Conservation (phyloP, 2,329 filamentous ascomycete species). For the Fusarium domesticum region DNA sequence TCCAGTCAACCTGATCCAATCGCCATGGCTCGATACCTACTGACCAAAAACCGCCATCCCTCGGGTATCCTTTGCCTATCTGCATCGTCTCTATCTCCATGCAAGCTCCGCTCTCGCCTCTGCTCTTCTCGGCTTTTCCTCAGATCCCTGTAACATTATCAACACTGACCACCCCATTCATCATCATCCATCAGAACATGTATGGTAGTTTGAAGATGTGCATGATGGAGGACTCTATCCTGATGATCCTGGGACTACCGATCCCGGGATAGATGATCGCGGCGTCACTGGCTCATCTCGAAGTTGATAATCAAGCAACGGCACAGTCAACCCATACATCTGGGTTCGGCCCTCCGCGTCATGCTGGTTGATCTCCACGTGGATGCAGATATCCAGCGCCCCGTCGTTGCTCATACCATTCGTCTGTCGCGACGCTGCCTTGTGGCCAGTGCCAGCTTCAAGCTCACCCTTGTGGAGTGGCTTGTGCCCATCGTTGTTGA, state of each 20-base stretch:
- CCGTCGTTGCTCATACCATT: conserved; percentile 56
- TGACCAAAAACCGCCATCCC: background rate
- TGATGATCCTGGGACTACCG: too few relatives aligned
- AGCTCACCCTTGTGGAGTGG: conserved; percentile 74
- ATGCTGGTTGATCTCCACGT: conserved; percentile 83
- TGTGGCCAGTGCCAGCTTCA: conserved; percentile 74
- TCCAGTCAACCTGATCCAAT: background rate
- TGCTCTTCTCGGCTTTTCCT: too few relatives aligned
- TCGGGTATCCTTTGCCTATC: background rate
- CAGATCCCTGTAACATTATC: background rate
- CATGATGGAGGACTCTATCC: background rate
- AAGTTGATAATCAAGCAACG: conserved; percentile 52
- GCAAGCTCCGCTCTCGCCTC: too few relatives aligned
- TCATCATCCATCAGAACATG: too few relatives aligned
- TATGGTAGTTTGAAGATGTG: too few relatives aligned
- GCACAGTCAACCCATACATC: conserved; percentile 84
- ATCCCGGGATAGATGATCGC: too few relatives aligned
- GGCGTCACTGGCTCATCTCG: conserved; percentile 26
- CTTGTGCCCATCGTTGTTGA: conserved; percentile 63
- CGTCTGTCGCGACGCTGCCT: conserved; percentile 59
- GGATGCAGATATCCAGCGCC: conserved; percentile 76
- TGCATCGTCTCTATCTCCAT: too few relatives aligned
- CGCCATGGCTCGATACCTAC: too few relatives aligned
- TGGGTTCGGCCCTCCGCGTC: conserved; percentile 76
- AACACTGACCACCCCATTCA: too few relatives aligned